Percentiles rank a stretch among this genome's conserved stretches.
Conservation (phyloP, 202 grass and related monocot genomes). For the Bolboschoenoplectus hybrid region DNA sequence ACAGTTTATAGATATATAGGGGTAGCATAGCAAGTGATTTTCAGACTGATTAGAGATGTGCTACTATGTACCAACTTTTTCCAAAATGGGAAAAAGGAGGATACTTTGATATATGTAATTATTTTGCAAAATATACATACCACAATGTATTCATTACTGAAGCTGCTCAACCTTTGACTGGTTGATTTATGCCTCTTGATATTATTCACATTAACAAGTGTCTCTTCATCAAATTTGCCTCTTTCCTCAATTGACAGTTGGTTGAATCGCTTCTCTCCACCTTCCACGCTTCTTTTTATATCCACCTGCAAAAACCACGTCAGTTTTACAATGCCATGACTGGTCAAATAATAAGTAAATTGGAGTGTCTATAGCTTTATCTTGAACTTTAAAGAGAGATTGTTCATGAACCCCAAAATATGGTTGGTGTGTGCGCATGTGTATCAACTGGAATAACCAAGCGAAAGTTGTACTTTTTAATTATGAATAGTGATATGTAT, state of each 20-base stretch:
- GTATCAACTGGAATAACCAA: neutral
- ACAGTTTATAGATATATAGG: neutral
- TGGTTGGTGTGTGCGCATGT: neutral
- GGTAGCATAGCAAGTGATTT: neutral
- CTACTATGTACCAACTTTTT: neutral
- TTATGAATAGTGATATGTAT: conserved; percentile 12
- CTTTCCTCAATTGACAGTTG: conserved; percentile 97
- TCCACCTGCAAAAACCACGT: conserved; percentile 60
- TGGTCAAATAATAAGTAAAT: neutral
- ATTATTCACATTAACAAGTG: conserved; percentile 94
- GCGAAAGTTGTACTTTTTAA: neutral
- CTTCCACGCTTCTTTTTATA: conserved; percentile 84
- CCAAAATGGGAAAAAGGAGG: conserved; percentile 9
- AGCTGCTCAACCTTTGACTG: conserved; percentile 62
- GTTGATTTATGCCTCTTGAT: conserved; percentile 85
- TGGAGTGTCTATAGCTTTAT: neutral
- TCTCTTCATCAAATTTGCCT: conserved; percentile 99
- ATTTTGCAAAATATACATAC: conserved; percentile 49
- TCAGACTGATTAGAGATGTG: neutral
- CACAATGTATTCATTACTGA: conserved; percentile 99
- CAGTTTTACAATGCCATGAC: neutral
- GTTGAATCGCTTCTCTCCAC: conserved; percentile 95
- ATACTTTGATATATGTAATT: neutral
- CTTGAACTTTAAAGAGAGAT: neutral
- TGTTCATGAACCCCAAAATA: neutral